phyloP scores from a whole-genome alignment of 2,329 filamentous ascomycete species.

The Proliferodiscus dingleyae region DNA sequence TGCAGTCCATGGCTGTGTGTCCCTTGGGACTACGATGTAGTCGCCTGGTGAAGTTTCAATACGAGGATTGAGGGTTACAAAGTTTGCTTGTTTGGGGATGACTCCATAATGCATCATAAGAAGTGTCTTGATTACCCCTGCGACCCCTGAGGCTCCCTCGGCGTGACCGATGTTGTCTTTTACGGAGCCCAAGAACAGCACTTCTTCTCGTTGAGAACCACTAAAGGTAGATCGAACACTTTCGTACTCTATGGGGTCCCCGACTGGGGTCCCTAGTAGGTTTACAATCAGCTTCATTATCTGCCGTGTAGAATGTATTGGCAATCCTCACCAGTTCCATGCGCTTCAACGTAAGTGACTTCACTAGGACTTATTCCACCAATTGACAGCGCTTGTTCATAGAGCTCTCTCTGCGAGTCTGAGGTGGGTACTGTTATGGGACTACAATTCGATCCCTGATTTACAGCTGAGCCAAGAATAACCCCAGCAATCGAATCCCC shows the following conservation, averaged over 20 bases:
- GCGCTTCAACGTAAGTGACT: slow-evolving; percentile 28
- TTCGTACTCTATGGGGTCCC: slow-evolving; percentile 15
- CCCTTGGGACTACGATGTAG: slow-evolving; percentile 16
- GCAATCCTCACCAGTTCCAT: too few relatives aligned
- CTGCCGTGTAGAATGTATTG: too few relatives aligned
- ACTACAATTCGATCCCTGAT: neutral
- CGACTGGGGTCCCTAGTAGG: slow-evolving; percentile 16
- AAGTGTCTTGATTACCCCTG: slow-evolving; percentile 22
- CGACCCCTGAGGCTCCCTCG: slow-evolving; percentile 29
- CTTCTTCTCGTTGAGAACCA: neutral
- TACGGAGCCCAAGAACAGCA: slow-evolving; percentile 9
- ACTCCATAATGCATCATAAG: slow-evolving; percentile 28
- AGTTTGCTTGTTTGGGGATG: slow-evolving; percentile 28
- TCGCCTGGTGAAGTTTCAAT: slow-evolving; percentile 26
- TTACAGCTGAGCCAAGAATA: neutral
- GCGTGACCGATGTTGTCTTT: slow-evolving; percentile 28
- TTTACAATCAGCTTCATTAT: too few relatives aligned
- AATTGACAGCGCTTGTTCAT: slow-evolving; percentile 22
- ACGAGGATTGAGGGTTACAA: slow-evolving; percentile 32
- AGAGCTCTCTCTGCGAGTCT: slow-evolving; percentile 31
- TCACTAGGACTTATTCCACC: slow-evolving; percentile 24
- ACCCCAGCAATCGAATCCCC: slow-evolving; percentile 45
- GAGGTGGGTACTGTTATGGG: slow-evolving; percentile 7
- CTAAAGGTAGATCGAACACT: neutral
- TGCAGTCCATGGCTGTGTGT: slow-evolving; percentile 22